A percentile compares a stretch with the other conserved stretches of the same genome.
Evolutionary conservation across 352 stramenopile genomes (phyloP).

Genomic region (Phytophthora pseudosyringae): DNA sequence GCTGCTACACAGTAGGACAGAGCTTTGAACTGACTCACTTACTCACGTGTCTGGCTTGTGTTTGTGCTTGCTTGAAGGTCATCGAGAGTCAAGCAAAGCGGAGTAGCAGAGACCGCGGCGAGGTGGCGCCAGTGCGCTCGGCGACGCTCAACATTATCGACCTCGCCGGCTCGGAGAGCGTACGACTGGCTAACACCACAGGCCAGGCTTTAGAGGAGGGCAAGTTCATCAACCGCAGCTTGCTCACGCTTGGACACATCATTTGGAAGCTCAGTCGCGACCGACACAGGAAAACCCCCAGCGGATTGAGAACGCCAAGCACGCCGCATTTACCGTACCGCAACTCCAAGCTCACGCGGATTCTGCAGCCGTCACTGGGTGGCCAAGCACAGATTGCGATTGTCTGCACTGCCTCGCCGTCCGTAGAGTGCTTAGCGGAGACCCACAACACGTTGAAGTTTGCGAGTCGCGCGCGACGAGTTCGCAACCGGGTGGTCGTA

Average conservation of each 20-base stretch:
- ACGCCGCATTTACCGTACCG: conserved; percentile 94
- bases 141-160: conserved; percentile 93
- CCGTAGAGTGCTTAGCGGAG: conserved; percentile 93
- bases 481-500: conserved; percentile 92
- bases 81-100: conserved; percentile 78
- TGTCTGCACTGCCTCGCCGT: conserved; percentile 95
- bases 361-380: conserved; percentile 96
- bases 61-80: conserved; percentile 44
- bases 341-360: conserved; percentile 98
- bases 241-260: conserved; percentile 94
- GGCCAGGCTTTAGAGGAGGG: conserved; percentile 85
- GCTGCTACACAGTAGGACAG: conserved; percentile 31
- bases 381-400: conserved; percentile 97
- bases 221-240: conserved; percentile 90
- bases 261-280: conserved; percentile 93
- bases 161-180: conserved; percentile 89
- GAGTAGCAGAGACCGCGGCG: conserved; percentile 28
- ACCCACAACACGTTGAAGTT: conserved; percentile 97
- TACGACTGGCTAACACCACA: conserved; percentile 80
- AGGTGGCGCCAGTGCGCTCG: conserved; percentile 53
- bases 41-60: conserved; percentile 24
- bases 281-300: conserved; percentile 30
- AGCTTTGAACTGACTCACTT: conserved; percentile 35
- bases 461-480: conserved; percentile 91
- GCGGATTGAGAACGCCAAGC: conserved; percentile 20